These are phyloP conservation scores for Gracilaria caudata DNA, from an alignment of 23 red algal genomes.

Conservation along the genomic window DNA sequence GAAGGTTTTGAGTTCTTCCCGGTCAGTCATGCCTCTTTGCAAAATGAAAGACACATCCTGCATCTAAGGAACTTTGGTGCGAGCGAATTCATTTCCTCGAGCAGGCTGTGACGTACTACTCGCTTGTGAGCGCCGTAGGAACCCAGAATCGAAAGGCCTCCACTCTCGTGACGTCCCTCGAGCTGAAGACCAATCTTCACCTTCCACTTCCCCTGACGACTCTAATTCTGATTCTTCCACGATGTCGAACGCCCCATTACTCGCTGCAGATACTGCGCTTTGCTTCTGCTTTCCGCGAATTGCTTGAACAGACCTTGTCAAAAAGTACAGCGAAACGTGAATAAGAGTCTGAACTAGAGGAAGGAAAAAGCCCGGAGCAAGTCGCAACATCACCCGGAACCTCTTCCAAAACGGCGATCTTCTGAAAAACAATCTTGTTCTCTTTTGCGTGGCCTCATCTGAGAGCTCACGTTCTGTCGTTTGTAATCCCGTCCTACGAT, in stretches of 20 bases:
- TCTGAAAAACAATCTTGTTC: constrained; percentile 46
- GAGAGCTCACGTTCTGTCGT: constrained; percentile 51
- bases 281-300: constrained; percentile 3
- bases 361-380: constrained; percentile 31
- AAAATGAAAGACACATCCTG: not conserved
- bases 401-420: constrained; percentile 34
- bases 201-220: not conserved
- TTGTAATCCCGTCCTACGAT: constrained; percentile 5
- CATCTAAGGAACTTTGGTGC: not conserved
- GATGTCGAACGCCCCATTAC: not conserved
- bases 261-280: not conserved
- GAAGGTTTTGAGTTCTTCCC: too few relatives aligned
- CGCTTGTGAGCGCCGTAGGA: constrained; percentile 11
- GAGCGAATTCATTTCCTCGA: not conserved
- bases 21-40: too few relatives aligned
- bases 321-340: constrained; percentile 23
- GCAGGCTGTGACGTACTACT: not conserved
- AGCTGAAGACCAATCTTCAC: not conserved
- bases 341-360: constrained; percentile 33
- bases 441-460: constrained; percentile 30
- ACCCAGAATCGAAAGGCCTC: constrained; percentile 36
- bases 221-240: not conserved
- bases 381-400: constrained; percentile 26
- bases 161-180: not conserved
- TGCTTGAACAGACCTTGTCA: not conserved